Evolutionary conservation across 2,329 filamentous ascomycete genomes (phyloP), one percentile per base, ranked within the genome.

Genomic region (Colletotrichum lini): DNA sequence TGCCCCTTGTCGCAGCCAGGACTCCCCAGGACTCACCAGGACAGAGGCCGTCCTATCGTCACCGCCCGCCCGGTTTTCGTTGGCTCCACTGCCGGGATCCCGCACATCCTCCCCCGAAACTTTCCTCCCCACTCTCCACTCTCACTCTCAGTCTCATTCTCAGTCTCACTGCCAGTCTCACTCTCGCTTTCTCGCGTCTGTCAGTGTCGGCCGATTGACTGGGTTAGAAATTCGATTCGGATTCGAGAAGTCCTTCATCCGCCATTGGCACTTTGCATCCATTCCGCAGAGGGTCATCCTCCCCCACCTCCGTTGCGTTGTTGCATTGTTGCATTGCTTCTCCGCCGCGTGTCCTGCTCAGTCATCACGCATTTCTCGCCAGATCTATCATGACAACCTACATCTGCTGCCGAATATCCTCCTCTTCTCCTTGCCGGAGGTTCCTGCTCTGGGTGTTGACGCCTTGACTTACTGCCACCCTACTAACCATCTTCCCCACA

Each of bases 391-490:
- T 83, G 81, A 82, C 76, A 80, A 77, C 78, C 74, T 79, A 81
- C 78, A 77, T 75, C 66, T 64, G 60, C 74, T 76, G 74, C 73
- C 79, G 79, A 67, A 78, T 79, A 77, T 78, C 77, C 77, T 78
- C 77, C 77, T 78, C 78, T 77, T 82, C 80, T 82, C 80, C 81
- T 76, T 78, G 77, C 75, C 78, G 81, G 81, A 83, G 81, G 74
- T 80, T 83, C 70, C 76, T 81, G 70, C 81, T 80, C 73, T 80
- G 81, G 81, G 77, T 79, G 72, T 74, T 78, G 76, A 81, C 80
- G 73, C 81, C 81, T 76, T 83, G 81, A 83, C 79, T 78, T 45
- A 30, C 56, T 62, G 62, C 26, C 57, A 58, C 52, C 59, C 47
- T 16, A 45, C 38, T 18, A 40, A 26, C 52, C 45, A 58, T 26